Conservation (phyloP, 805 yeast genomes). For the Hyphopichia homilentoma region DNA sequence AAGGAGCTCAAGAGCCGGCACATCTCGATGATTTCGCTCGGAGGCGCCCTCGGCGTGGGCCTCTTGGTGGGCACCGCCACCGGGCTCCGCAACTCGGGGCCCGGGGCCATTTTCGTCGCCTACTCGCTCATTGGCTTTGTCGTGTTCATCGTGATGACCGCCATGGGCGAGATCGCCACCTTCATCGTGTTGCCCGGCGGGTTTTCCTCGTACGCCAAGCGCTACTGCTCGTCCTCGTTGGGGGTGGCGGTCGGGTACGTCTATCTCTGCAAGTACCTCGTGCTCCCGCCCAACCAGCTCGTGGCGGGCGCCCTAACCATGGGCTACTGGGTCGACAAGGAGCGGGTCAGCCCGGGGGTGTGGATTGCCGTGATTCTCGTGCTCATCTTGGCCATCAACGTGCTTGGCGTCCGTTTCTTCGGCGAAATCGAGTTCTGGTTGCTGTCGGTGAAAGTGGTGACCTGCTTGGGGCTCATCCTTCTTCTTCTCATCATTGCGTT, state of each 20-base stretch:
- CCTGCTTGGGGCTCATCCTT: constrained; percentile 64
- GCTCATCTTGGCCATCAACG: constrained; percentile 36
- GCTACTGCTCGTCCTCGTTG: constrained; percentile 62
- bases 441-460: constrained; percentile 59
- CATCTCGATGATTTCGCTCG: constrained; percentile 71
- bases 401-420: constrained; percentile 49
- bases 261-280: constrained; percentile 51
- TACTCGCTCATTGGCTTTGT: constrained; percentile 68
- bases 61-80: constrained; percentile 73
- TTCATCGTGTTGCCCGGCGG: constrained; percentile 65
- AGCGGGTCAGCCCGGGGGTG: constrained; percentile 51
- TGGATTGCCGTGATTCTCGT: constrained; percentile 50
- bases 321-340: constrained; percentile 49
- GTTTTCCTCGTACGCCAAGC: constrained; percentile 59
- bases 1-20: constrained; percentile 53
- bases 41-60: constrained; percentile 65
- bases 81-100: constrained; percentile 70
- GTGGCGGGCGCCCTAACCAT: constrained; percentile 58
- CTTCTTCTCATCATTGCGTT: constrained; percentile 60
- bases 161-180: constrained; percentile 67
- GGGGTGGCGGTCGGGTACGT: constrained; percentile 70
- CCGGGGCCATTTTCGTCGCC: constrained; percentile 58
- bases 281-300: constrained; percentile 60
- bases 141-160: constrained; percentile 66
- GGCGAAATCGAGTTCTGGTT: constrained; percentile 63